phyloP scores from a whole-genome alignment of 2,329 filamentous ascomycete species.

The Cordyceps militaris region DNA sequence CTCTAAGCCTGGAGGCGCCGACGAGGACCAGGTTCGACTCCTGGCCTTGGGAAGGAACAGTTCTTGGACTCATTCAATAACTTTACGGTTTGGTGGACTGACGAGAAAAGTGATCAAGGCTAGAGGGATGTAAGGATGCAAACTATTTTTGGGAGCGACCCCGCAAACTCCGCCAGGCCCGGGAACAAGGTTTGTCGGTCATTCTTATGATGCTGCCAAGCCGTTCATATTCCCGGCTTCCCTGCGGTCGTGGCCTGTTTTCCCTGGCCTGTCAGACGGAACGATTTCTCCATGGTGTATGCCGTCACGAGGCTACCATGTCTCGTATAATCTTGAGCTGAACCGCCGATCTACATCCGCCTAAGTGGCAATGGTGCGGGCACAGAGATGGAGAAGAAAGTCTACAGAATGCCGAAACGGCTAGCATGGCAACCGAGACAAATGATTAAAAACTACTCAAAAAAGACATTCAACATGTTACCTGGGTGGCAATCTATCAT shows the following conservation, averaged over 20 bases:
- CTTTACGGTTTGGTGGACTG: neutral
- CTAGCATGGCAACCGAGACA: too few relatives aligned
- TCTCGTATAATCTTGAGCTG: neutral
- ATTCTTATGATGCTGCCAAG: conserved; percentile 2
- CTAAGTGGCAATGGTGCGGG: too few relatives aligned
- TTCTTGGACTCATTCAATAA: too few relatives aligned
- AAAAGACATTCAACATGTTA: too few relatives aligned
- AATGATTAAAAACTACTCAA: too few relatives aligned
- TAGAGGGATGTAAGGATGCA: neutral
- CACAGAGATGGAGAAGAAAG: too few relatives aligned
- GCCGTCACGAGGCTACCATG: neutral
- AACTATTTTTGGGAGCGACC: conserved; percentile 6
- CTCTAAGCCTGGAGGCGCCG: too few relatives aligned
- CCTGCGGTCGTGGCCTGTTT: neutral
- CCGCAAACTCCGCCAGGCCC: neutral
- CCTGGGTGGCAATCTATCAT: too few relatives aligned
- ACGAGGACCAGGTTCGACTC: too few relatives aligned
- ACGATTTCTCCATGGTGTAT: neutral
- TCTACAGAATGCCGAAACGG: too few relatives aligned
- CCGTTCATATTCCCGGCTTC: neutral
- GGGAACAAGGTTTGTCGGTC: neutral
- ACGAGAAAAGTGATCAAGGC: neutral
- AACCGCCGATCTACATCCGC: too few relatives aligned
- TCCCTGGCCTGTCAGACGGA: neutral
- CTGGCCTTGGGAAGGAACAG: too few relatives aligned